Percentiles rank a stretch among this genome's conserved stretches.
These are phyloP conservation scores for Cutaneotrichosporon sp. DNA, from an alignment of 1,284 basidiomycete species.

Conservation along the genomic window DNA sequence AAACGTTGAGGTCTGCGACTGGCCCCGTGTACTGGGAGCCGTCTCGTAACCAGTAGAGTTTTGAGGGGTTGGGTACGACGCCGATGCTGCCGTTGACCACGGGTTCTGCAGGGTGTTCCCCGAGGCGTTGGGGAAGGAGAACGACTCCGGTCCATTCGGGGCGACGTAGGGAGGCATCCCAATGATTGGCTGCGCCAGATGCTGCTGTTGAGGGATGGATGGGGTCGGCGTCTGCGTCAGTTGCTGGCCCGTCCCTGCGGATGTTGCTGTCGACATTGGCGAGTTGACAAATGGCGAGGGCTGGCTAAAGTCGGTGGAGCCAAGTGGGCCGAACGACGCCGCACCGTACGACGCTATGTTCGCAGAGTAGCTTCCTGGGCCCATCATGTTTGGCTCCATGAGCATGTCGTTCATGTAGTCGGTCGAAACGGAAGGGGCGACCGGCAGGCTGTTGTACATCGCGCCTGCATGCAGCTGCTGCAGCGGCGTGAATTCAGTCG, in stretches of 20 bases:
- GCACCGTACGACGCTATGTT: constrained; percentile 1
- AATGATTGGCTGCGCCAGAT: constrained; percentile 18
- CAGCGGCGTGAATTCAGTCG: not conserved
- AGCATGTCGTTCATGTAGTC: constrained; percentile 10
- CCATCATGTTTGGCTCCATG: constrained; percentile 5
- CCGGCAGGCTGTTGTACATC: not conserved
- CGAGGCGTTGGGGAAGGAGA: not conserved
- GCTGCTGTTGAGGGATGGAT: not conserved
- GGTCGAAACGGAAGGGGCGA: not conserved
- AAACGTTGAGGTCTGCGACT: not conserved
- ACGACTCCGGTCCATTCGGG: constrained; percentile 7
- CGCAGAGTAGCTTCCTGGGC: not conserved
- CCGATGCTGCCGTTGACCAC: not conserved
- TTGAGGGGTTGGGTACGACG: constrained; percentile 6
- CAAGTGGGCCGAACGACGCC: not conserved
- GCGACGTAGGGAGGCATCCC: constrained; percentile 24
- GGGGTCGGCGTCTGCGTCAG: not conserved
- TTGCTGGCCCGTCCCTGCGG: not conserved
- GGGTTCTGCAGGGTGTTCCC: not conserved
- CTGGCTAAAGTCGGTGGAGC: constrained; percentile 11
- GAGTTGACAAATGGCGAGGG: constrained; percentile 16
- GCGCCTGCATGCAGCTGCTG: not conserved
- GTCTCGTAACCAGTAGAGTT: constrained; percentile 6
- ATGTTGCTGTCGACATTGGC: not conserved
- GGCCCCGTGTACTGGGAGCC: not conserved